Evolutionary conservation across 352 stramenopile species (phyloP), one percentile per base, ranked within the genome.

Genomic region (Peronospora farinosa): DNA sequence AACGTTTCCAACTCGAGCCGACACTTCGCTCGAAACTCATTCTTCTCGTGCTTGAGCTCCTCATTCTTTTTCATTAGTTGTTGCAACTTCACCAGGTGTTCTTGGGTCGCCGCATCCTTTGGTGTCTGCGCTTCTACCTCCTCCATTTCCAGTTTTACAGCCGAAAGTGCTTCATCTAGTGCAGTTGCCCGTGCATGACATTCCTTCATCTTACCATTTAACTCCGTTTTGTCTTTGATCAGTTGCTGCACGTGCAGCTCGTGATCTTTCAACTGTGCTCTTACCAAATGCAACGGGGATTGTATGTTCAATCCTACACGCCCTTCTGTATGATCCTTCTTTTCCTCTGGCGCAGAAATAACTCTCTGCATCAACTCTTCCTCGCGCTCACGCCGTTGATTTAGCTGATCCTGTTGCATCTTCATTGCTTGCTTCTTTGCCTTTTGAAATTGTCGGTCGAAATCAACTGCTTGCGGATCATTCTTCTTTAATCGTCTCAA

Each of bases 361-460:
- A 84, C 74, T 32, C 72, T 63, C 30, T 79, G 62, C 11, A 88
- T 48, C 8, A 89, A 51, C 35, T 78, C 54, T 0, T 55, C 49
- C 48, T 89, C 74, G n/a, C 67, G 67, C 16, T 64, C 61, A 25
- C 67, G 63, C 27, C 84, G 68, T 54, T 63, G 52, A 16, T 41
- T 57, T 5, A 82, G 23, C 19, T 75, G 46, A 7, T 47, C 37
- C 33, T 78, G 63, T 37, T 92, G 65, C 35, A 85, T 76, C 1
- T 62, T 54, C 23, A 63, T 60, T 3, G 77, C 74, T 47, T 83
- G 73, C 33, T 76, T 72, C 40, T 68, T 54, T 1, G 62, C 66
- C 10, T 70, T 69, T 33, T 88, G 57, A 35, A 86, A 91, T 51
- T 84, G 74, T 16, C 64, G 49, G 12, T 86, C 70, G 65, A 88